A percentile compares a stretch with the other conserved stretches of the same genome.
These are phyloP conservation scores for Leucosporidium creatinivorum DNA, from an alignment of 768 basidiomycete species.

Conservation along the genomic window DNA sequence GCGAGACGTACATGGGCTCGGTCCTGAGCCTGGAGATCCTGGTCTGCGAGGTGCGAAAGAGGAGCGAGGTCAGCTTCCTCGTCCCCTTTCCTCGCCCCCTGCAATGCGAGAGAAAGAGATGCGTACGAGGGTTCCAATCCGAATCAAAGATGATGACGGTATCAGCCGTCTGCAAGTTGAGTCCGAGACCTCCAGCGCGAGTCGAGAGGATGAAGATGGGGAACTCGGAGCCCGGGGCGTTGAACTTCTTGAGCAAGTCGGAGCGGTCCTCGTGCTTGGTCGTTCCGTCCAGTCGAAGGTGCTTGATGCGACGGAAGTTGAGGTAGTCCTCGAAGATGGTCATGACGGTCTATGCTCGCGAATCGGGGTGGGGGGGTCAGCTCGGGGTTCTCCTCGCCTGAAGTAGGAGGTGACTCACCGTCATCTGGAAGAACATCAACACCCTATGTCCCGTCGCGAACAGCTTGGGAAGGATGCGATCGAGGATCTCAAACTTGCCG, in stretches of 20 bases:
- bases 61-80: too few relatives aligned
- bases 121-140: conserved; percentile 68
- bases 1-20: conserved; percentile 44
- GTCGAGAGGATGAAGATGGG: conserved; percentile 77
- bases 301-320: conserved; percentile 67
- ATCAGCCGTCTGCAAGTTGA: conserved; percentile 74
- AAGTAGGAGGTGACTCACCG: conserved; percentile 40
- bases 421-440: conserved; percentile 99
- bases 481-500: conserved; percentile 88
- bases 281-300: conserved; percentile 87
- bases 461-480: conserved; percentile 87
- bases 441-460: conserved; percentile 87
- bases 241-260: conserved; percentile 78
- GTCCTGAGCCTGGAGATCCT: conserved; percentile 98
- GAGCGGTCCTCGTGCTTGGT: conserved; percentile 74
- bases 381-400: conserved; percentile 56
- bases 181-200: conserved; percentile 68
- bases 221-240: conserved; percentile 54
- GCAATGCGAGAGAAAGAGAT: too few relatives aligned
- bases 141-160: conserved; percentile 42
- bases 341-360: conserved; percentile 82
- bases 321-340: conserved; percentile 76
- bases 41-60: conserved; percentile 38
- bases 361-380: conserved; percentile 41
- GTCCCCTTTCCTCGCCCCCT: too few relatives aligned